phyloP scores from a whole-genome alignment of 345 rosid genomes.

The Lumnitzera littorea region DNA sequence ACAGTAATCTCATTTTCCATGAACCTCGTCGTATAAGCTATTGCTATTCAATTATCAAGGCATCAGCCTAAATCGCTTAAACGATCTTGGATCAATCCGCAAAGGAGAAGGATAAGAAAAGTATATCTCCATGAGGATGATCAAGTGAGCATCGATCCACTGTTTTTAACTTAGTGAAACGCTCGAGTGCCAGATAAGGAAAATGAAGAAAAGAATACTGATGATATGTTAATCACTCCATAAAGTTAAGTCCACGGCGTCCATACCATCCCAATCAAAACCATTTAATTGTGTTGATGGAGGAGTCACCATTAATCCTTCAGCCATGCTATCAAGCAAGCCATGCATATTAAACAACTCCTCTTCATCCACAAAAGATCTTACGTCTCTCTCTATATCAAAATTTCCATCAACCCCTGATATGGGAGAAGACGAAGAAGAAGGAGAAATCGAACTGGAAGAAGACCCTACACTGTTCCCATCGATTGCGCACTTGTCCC shows the following conservation, averaged over 20 bases:
- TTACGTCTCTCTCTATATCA: slow-evolving; percentile 5
- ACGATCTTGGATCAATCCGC: no score
- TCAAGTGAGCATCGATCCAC: no score
- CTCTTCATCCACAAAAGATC: slow-evolving; percentile 36
- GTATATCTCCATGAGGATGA: no score
- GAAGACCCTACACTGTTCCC: slow-evolving; percentile 7
- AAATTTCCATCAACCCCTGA: background rate
- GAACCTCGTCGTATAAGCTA: no score
- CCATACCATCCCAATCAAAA: slow-evolving; percentile 26
- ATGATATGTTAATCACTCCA: slow-evolving; percentile 15
- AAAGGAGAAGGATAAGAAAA: no score
- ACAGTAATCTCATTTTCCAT: no score
- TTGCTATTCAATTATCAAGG: no score
- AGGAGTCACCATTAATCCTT: slow-evolving; percentile 49
- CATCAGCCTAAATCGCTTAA: no score
- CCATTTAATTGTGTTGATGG: slow-evolving; percentile 30
- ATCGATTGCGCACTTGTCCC: slow-evolving; percentile 26
- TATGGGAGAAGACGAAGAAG: background rate
- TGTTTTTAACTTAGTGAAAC: no score
- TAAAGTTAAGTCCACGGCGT: slow-evolving; percentile 29
- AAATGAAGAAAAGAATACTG: no score
- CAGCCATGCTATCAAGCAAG: slow-evolving; percentile 46
- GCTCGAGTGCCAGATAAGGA: no score
- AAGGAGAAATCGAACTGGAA: slow-evolving; percentile 3
- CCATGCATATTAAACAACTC: slow-evolving; percentile 58